Evolutionary conservation across 2,329 filamentous ascomycete species (phyloP), one percentile per base, ranked within the genome.

Genomic region (Phoma sp.): DNA sequence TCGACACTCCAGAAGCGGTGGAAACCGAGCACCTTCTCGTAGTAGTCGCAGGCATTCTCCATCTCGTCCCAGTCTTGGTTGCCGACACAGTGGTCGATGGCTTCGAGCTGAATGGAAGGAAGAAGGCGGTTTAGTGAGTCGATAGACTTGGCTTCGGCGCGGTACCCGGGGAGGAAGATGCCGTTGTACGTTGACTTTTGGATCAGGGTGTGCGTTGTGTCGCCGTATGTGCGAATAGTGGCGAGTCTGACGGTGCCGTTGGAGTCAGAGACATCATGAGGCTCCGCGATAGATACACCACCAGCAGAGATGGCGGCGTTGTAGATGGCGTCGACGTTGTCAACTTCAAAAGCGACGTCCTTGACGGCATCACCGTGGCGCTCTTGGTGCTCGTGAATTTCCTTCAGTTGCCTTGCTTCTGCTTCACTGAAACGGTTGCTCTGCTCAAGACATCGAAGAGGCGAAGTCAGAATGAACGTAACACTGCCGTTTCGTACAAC

Each of bases 1-100:
- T 97, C 93, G 53, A 97, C 93, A 48, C 88, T 92, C 93, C 93
- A 97, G 87, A 97, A 97, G 63, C 93, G 91, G 80, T 96, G 92
- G 84, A 97, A 97, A 48, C 89, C 89, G 23, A 97, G 89, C 59
- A 89, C 90, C 59, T 87, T 85, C 79, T 97, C 93, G 80, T 97
- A 98, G 76, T 86, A 87, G 53, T 82, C 81, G 70, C 85, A 88
- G 18, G 82, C 78, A 40, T 79, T 78, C 51, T 87, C 83, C 84
- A 98, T 96, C 75, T 93, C 88, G 76, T 92, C 83, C 93, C 93
- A 97, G 76, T 92, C 89, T 80, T 97, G 93, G 81, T 98, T 97
- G 62, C 93, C 93, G 65, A 98, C 93, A 76, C 93, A 97, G 82
- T 98, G 93, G 78, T 98, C 93, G 77, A 98, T 92, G 64, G 86